A percentile compares a stretch with the other conserved stretches of the same genome.
Conservation (phyloP, 2,329 filamentous ascomycete species). For the Dothiorella sarmentorum region DNA sequence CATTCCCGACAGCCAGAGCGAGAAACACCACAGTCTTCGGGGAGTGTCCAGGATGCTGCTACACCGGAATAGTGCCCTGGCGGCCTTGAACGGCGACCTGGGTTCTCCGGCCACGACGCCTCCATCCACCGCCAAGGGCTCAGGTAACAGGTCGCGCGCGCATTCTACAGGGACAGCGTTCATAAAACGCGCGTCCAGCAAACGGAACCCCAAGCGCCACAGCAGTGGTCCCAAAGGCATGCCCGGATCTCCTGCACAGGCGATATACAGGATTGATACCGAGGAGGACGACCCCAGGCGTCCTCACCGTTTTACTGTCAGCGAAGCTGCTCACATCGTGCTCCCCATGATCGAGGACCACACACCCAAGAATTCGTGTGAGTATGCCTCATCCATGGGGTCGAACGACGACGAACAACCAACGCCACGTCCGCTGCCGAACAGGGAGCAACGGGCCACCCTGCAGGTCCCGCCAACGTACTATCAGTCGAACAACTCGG, state of each 20-base stretch:
- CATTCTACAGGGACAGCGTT: conserved; percentile 34
- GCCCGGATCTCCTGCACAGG: background rate
- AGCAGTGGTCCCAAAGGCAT: background rate
- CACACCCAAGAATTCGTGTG: conserved; percentile 10
- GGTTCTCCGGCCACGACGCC: background rate
- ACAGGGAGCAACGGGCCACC: background rate
- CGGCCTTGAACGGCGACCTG: conserved; percentile 12
- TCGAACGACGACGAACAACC: background rate
- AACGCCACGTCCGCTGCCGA: background rate
- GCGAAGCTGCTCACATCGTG: conserved; percentile 5
- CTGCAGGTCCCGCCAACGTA: background rate
- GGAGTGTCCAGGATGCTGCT: conserved; percentile 21
- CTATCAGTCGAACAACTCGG: background rate
- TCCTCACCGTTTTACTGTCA: background rate
- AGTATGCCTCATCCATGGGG: conserved; percentile 4
- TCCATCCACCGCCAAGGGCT: conserved; percentile 16
- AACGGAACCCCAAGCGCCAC: conserved; percentile 14
- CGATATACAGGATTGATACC: background rate
- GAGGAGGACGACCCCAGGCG: background rate
- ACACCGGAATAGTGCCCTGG: conserved; percentile 5
- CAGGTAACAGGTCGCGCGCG: conserved; percentile 28
- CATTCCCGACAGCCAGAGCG: conserved; percentile 30
- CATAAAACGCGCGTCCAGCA: conserved; percentile 7
- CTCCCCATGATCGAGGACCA: conserved; percentile 14
- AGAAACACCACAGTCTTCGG: conserved; percentile 31